Base-by-base conservation (phyloP, 768 basidiomycete genomes). In the Termitomyces eurrhizus region DNA sequence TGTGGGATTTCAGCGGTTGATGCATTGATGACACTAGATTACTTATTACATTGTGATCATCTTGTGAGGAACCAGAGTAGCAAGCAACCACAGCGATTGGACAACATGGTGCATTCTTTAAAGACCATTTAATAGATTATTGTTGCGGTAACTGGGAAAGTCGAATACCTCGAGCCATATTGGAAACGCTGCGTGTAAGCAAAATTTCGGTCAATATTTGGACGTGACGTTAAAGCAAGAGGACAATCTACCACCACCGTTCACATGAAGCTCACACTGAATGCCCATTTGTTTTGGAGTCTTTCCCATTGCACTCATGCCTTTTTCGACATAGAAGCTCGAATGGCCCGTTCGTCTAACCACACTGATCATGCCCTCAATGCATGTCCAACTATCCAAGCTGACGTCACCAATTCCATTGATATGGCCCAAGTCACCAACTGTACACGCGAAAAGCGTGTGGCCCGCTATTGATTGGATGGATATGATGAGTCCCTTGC, bases 301-400 rank as follows among this genome's bases (percentile, higher is more conserved):
- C 74, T 89, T 91, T 18, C 88, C 88, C 86, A 89, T 88, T 4
- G 91, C 91, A 52, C 82, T 84, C 85, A 91, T 91, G 7, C 90
- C 89, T 69, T 92, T 92, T 69, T 93, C 91, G 9, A 93, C 89
- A 71, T 93, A 93, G 71, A 79, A 93, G 65, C 87, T 91, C 8
- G 90, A 90, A 69, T 93, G 92, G 2, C 92, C 90, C 18, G 90
- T 93, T 61, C 90, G 80, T 65, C 80, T 83, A 50, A 92, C 90
- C 29, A 92, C 87, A 44, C 82, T 83, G 64, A 92, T 78, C 88
- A 93, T 92, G 45, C 87, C 85, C 73, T 93, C 89, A 48, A 93
- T 68, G 67, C 83, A 84, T 35, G 82, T 72, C 92, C 92, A 93
- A 64, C 88, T 89, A 68, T 93, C 90, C 67, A 92, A 70, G 65